Conservation (phyloP, 768 basidiomycete species). For the Artomyces pyxidatus region DNA sequence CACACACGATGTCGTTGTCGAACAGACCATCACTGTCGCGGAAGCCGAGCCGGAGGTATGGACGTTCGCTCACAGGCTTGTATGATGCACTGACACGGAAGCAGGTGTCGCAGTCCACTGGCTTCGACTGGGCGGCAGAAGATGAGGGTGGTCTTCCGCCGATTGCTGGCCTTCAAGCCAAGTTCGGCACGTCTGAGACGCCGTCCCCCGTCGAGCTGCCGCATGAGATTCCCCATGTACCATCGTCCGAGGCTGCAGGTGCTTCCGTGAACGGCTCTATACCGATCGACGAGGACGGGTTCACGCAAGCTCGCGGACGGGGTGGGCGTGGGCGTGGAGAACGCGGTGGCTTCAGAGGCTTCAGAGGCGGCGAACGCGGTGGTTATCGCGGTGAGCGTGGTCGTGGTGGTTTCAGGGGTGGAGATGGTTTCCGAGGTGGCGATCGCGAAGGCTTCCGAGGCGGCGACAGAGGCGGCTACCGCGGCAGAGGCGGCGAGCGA, state of each 20-base stretch:
- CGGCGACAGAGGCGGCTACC: conserved; percentile 19
- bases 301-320: conserved; percentile 24
- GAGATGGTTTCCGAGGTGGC: conserved; percentile 14
- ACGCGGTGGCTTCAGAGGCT: conserved; percentile 34
- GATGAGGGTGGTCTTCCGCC: conserved; percentile 76
- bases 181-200: conserved; percentile 58
- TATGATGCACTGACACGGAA: no score
- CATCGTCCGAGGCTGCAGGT: conserved; percentile 16
- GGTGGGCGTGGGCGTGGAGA: conserved; percentile 10
- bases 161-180: conserved; percentile 66
- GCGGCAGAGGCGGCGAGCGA: conserved; percentile 11
- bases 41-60: background rate
- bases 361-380: conserved; percentile 11
- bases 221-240: conserved; percentile 19
- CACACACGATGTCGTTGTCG: background rate
- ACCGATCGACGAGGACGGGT: conserved; percentile 54
- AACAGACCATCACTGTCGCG: background rate
- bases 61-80: no score
- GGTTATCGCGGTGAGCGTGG: conserved; percentile 20
- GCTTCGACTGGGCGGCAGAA: conserved; percentile 78
- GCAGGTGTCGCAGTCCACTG: conserved; percentile 16
- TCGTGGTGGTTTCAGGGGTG: conserved; percentile 22
- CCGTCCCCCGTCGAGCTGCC: conserved; percentile 29
- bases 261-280: conserved; percentile 20
- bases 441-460: conserved; percentile 18